Conservation (phyloP, 2,329 filamentous ascomycete species). For the Paraphoma chrysanthemicola region DNA sequence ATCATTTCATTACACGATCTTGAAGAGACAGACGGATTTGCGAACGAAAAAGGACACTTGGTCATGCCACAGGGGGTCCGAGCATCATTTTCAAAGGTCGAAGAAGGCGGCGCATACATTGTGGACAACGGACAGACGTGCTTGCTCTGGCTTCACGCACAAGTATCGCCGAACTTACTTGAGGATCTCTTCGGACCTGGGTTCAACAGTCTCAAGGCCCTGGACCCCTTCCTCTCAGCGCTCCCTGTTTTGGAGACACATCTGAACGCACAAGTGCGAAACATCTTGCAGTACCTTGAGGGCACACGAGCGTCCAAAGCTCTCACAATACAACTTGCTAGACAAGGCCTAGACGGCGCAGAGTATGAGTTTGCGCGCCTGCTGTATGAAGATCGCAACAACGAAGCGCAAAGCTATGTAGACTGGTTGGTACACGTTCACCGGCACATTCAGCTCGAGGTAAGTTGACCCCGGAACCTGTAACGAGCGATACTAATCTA, state of each 20-base stretch:
- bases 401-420: constrained; percentile 96
- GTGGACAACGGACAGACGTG: constrained; percentile 95
- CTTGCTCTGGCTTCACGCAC: constrained; percentile 88
- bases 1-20: constrained; percentile 94
- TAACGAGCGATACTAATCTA: constrained; percentile 13
- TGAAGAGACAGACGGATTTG: constrained; percentile 85
- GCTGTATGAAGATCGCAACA: constrained; percentile 93
- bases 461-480: constrained; percentile 30
- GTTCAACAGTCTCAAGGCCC: constrained; percentile 71
- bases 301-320: constrained; percentile 84
- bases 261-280: constrained; percentile 92
- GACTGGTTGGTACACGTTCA: constrained; percentile 98
- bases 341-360: constrained; percentile 91
- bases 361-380: constrained; percentile 96
- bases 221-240: constrained; percentile 82
- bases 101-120: constrained; percentile 91
- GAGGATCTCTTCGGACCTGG: constrained; percentile 87
- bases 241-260: constrained; percentile 89
- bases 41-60: constrained; percentile 89
- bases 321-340: constrained; percentile 84
- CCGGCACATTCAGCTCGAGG: constrained; percentile 87
- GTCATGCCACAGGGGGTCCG: constrained; percentile 82
- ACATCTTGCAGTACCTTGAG: constrained; percentile 87
- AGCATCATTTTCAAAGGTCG: constrained; percentile 84
- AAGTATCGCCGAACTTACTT: constrained; percentile 90